phyloP scores from a whole-genome alignment of 345 rosid species.

The Pistacia integerrima region DNA sequence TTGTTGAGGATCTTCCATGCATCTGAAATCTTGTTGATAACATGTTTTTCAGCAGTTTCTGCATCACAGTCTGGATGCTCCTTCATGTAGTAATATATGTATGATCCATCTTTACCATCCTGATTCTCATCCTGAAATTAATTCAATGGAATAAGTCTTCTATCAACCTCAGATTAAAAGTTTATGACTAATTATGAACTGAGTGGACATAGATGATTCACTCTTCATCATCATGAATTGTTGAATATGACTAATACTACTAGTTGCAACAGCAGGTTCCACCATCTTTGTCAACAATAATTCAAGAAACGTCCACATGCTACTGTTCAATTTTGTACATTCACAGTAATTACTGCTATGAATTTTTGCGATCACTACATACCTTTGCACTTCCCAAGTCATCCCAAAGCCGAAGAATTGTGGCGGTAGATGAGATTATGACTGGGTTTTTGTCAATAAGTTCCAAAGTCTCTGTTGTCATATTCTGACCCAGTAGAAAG shows the following conservation, averaged over 20 bases:
- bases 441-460: conserved; percentile 33
- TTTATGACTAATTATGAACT: too few species aligned
- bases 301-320: too few species aligned
- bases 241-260: too few species aligned
- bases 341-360: too few species aligned
- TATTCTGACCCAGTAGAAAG: conserved; percentile 48
- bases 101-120: conserved; percentile 62
- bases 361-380: background rate
- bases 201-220: too few species aligned
- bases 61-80: conserved; percentile 31
- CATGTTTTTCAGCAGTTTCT: conserved; percentile 40
- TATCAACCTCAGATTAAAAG: too few species aligned
- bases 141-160: too few species aligned
- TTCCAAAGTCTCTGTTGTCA: conserved; percentile 32
- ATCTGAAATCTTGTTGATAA: conserved; percentile 37
- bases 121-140: conserved; percentile 52
- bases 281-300: too few species aligned
- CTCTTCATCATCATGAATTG: too few species aligned
- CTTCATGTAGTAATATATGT: conserved; percentile 51
- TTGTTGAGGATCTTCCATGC: conserved; percentile 60
- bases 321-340: too few species aligned
- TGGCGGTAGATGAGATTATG: conserved; percentile 40
- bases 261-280: too few species aligned
- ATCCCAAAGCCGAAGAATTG: conserved; percentile 67
- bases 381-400: conserved; percentile 67